Evolutionary conservation across 352 stramenopile species (phyloP), one percentile per base, ranked within the genome.

Genomic region (Globisporangium okanoganense): DNA sequence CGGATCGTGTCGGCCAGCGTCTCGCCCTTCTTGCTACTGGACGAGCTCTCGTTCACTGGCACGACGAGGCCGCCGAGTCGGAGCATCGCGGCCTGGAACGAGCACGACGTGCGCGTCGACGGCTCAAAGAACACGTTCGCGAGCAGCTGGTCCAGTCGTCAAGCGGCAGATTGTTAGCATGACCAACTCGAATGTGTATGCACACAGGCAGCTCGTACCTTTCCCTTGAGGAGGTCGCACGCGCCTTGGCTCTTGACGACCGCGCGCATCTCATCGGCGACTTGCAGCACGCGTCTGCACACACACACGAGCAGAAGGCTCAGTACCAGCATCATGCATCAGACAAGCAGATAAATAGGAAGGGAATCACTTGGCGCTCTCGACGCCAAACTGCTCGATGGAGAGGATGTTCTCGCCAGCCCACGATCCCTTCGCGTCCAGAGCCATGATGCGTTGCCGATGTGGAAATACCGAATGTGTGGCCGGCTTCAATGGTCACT

Each of bases 41-140:
- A 99, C 40, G 94, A 94, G 10, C 65, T 88, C 75, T 97, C 94
- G 62, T 98, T 97, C 6, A 99, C 88, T 43, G 86, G 86, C 13
- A 99, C 74, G 31, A 98, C 94, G n/a, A 81, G 85, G 3, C 97
- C 97, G 24, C 97, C 97, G 14, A 99, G 82, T 27, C 97, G 86
- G 59, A 97, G 78, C 93, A 99, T 99, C 22, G 97, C 97, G 22
- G 97, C 85, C 66, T 99, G 96, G 72, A 99, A 99, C 51, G 94
- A 99, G 75, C 94, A 99, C 64, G 87, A 97, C 25, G 97, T 99
- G 53, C 97, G 87, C 29, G 97, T 99, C 44, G 93, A 99, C 24
- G 96, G 95, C 82, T 99, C 97, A 73, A 98, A 99, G 73, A 99
- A 99, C 36, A 99, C 88, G 31, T 94, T 98, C 13, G 90, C 96